Conservation (phyloP, 139 green algal genomes). For the Tetraselmis chui region DNA sequence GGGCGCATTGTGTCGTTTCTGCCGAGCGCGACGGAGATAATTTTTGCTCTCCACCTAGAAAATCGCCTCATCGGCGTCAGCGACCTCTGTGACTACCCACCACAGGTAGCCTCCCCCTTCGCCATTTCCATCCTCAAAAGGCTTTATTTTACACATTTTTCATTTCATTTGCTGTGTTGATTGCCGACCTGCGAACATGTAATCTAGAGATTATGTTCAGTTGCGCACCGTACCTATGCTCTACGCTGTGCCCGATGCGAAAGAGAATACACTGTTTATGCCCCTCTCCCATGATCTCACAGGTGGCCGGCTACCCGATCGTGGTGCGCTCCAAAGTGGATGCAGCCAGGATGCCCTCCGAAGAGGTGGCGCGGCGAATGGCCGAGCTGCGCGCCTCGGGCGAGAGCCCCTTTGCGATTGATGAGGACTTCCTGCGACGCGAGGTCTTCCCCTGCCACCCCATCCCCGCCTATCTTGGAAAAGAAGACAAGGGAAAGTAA, state of each 20-base stretch:
- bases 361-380: constrained; percentile 15
- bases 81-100: constrained; percentile 63
- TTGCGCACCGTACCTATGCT: too few relatives aligned
- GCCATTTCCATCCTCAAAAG: background rate
- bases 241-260: too few relatives aligned
- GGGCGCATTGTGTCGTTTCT: constrained; percentile 52
- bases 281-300: too few relatives aligned
- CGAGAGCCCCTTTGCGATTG: constrained; percentile 36
- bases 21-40: constrained; percentile 65
- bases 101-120: constrained; percentile 20
- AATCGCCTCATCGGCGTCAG: constrained; percentile 60
- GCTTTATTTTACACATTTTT: too few relatives aligned
- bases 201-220: too few relatives aligned
- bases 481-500: too few relatives aligned
- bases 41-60: constrained; percentile 66
- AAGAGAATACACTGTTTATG: too few relatives aligned
- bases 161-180: too few relatives aligned
- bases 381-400: constrained; percentile 1
- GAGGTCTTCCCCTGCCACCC: constrained; percentile 18
- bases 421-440: constrained; percentile 54
- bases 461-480: too few relatives aligned
- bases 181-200: too few relatives aligned
- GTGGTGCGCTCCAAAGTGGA: constrained; percentile 30
- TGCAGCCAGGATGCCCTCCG: constrained; percentile 12
- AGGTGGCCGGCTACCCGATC: background rate